Conservation (phyloP, 768 basidiomycete genomes). For the Suillus lakei region DNA sequence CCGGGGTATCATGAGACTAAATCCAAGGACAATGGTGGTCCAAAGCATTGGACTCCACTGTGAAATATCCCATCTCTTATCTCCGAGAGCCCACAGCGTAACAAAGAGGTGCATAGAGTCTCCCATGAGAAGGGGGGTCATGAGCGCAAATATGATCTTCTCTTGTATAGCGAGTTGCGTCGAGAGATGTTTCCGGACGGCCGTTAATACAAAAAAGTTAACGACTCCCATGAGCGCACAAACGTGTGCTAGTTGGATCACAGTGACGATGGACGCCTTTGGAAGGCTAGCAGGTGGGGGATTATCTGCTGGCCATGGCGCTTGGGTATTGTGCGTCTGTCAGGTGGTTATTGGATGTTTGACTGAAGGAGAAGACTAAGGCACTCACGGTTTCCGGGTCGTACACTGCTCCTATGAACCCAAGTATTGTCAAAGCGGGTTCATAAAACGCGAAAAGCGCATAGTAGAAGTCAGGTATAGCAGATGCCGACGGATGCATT, state of each 20-base stretch:
- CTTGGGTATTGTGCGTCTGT: constrained; percentile 76
- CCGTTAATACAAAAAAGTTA: constrained; percentile 68
- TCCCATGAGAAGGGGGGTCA: constrained; percentile 71
- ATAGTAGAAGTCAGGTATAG: constrained; percentile 76
- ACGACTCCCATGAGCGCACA: constrained; percentile 75
- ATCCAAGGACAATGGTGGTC: constrained; percentile 64
- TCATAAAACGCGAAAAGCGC: constrained; percentile 77
- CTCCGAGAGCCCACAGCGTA: constrained; percentile 80
- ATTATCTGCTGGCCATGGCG: constrained; percentile 63
- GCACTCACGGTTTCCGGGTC: constrained; percentile 66
- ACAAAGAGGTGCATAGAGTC: constrained; percentile 69
- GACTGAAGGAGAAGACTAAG: neutral
- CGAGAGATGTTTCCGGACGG: constrained; percentile 63
- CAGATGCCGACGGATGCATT: constrained; percentile 55
- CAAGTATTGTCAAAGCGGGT: constrained; percentile 65
- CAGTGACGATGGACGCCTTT: constrained; percentile 67
- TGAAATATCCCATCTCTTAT: constrained; percentile 61
- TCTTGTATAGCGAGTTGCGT: constrained; percentile 70
- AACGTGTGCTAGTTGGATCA: constrained; percentile 78
- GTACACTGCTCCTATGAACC: constrained; percentile 67
- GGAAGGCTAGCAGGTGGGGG: constrained; percentile 56
- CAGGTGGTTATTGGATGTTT: constrained; percentile 9
- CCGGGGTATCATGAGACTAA: constrained; percentile 71
- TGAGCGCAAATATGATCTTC: constrained; percentile 64
- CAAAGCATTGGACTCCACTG: constrained; percentile 75